These are phyloP conservation scores for Laguncularia racemosa DNA, from an alignment of 345 rosid genomes.

Conservation along the genomic window DNA sequence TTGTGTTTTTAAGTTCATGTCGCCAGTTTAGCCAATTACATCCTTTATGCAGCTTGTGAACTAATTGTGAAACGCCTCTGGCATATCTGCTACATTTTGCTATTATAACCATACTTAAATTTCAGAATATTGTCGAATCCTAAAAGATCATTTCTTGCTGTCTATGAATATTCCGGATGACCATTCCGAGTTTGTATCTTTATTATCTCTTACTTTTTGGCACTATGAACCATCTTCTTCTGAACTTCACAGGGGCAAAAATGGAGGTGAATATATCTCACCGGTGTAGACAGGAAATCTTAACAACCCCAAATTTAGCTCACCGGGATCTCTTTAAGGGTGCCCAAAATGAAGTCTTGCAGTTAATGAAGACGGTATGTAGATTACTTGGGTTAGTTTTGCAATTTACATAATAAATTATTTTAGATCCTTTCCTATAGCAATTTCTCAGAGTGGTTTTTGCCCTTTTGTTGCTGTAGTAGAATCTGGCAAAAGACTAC, in stretches of 20 bases:
- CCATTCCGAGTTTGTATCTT: not conserved
- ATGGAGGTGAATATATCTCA: slow-evolving; percentile 91
- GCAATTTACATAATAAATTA: not conserved
- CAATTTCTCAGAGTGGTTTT: not conserved
- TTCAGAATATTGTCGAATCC: too few relatives aligned
- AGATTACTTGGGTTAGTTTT: not conserved
- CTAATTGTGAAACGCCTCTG: too few relatives aligned
- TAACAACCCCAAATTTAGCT: slow-evolving; percentile 53
- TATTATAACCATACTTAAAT: too few relatives aligned
- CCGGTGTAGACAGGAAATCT: slow-evolving; percentile 58
- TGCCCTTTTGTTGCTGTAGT: slow-evolving; percentile 5
- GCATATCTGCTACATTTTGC: too few relatives aligned
- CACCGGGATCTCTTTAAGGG: slow-evolving; percentile 56
- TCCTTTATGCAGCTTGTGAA: too few relatives aligned
- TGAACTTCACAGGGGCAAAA: slow-evolving; percentile 43
- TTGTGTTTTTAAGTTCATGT: too few relatives aligned
- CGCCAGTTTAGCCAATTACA: too few relatives aligned
- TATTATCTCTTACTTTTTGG: not conserved
- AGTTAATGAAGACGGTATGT: slow-evolving; percentile 73
- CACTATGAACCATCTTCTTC: not conserved
- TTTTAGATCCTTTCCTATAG: not conserved
- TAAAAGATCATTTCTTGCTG: too few relatives aligned
- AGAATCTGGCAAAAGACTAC: slow-evolving; percentile 80
- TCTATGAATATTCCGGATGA: not conserved
- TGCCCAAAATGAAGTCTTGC: slow-evolving; percentile 65